A percentile compares a stretch with the other conserved stretches of the same genome.
Conservation (phyloP, 2,329 filamentous ascomycete genomes). For the Alternaria arbusti region DNA sequence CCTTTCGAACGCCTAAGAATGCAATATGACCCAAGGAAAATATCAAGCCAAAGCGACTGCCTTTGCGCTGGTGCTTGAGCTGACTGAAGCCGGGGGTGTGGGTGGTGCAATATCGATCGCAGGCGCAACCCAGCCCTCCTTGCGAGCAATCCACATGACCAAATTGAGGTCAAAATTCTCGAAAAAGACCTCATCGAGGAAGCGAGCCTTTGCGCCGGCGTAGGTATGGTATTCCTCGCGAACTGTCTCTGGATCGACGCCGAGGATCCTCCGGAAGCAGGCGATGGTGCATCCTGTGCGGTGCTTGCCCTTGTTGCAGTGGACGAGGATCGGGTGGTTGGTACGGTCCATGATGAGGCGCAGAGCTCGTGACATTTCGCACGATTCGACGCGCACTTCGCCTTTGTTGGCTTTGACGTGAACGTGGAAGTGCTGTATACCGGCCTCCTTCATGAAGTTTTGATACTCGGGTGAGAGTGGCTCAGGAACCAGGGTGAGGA, state of each 20-base stretch:
- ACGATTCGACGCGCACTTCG: conserved; percentile 47
- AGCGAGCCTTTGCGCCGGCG: conserved; percentile 58
- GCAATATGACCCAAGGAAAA: neutral
- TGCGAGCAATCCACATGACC: conserved; percentile 49
- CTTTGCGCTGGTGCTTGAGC: conserved; percentile 17
- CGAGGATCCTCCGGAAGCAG: conserved; percentile 72
- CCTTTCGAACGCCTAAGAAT: conserved; percentile 2
- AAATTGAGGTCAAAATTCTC: conserved; percentile 52
- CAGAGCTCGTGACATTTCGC: conserved; percentile 72
- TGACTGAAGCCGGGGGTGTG: conserved; percentile 31
- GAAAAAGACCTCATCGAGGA: conserved; percentile 55
- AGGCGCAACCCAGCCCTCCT: conserved; percentile 36
- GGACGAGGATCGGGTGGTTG: conserved; percentile 83
- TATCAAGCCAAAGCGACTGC: conserved; percentile 11
- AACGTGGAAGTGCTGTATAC: conserved; percentile 76
- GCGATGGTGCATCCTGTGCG: conserved; percentile 90
- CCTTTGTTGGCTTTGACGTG: conserved; percentile 91
- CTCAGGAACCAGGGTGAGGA: conserved; percentile 68
- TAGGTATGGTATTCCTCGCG: conserved; percentile 77
- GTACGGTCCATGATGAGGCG: conserved; percentile 71
- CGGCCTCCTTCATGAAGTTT: conserved; percentile 68
- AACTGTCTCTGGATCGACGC: conserved; percentile 68
- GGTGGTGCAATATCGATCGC: conserved; percentile 22
- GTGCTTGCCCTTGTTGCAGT: conserved; percentile 95
- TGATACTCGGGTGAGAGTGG: conserved; percentile 56